Evolutionary conservation across 352 stramenopile genomes (phyloP), one percentile per base, ranked within the genome.

Genomic region (Globisporangium irregulare): DNA sequence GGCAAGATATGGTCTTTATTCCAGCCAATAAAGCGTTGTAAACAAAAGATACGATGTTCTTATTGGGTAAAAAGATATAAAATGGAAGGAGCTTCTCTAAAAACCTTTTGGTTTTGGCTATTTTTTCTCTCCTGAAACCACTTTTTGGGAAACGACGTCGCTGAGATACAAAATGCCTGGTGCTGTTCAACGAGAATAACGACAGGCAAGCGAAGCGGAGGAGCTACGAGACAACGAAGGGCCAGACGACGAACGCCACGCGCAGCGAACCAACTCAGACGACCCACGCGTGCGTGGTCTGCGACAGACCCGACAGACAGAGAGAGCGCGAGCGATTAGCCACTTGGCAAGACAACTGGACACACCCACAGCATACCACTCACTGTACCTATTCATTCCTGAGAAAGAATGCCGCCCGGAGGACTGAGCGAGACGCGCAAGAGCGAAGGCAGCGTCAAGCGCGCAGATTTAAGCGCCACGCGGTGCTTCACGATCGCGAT

Each of bases 381-480:
- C 14, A 48, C 41, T 50, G 41, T n/a, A 50, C 41, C 12, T 48
- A 18, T 32, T 32, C 36, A 10, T 43, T 43, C 36, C 36, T 43
- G 36, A 43, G n/a, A 27, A 43, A 20, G 18, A 34, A 59, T 68
- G 62, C 24, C 62, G 8, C 54, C 53, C 3, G 36, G 63, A 27
- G 53, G 63, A 25, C 25, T 53, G 54, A 62, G 53, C 27, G 43
- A 53, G 20, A 18, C 32, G 29, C 48, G 27, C 57, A 59, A 59
- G 22, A 57, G 27, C 20, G 48, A 9, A n/a, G 12, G 20, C 27
- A 24, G n/a, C 25, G 51, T 38, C 22, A 50, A 62, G 41, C 56
- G n/a, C 56, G 64, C 64, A 6, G 64, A 69, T 36, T 69, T 69
- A 12, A 46, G 64, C 43, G 56, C 64, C 43, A 69, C 55, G 55